Conservation (phyloP, 345 rosid genomes). For the Pistacia atlantica region DNA sequence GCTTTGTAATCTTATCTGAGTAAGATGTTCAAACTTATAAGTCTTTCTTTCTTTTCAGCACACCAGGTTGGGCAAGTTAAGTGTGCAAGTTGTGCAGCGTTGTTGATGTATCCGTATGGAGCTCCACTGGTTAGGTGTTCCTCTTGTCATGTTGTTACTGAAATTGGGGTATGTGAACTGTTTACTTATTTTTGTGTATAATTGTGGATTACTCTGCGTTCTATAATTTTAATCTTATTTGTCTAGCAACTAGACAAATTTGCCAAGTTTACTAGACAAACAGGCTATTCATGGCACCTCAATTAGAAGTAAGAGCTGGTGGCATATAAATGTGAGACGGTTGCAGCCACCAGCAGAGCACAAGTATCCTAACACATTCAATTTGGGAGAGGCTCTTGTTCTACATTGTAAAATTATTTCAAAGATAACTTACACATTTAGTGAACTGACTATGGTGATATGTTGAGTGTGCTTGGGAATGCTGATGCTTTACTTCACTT, state of each 20-base stretch:
- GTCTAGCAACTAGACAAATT: background rate
- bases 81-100: slow-evolving; percentile 56
- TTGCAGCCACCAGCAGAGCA: background rate
- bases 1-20: background rate
- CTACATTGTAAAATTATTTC: background rate
- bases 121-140: slow-evolving; percentile 85
- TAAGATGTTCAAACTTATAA: background rate
- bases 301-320: background rate
- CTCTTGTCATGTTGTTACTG: slow-evolving; percentile 69
- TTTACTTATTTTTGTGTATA: background rate
- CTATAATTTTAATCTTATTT: background rate
- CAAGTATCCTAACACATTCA: background rate
- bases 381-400: background rate
- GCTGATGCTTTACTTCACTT: background rate
- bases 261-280: background rate
- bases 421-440: background rate
- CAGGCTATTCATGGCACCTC: background rate
- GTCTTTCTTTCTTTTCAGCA: slow-evolving; percentile 45
- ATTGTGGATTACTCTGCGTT: background rate
- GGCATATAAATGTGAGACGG: background rate
- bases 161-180: slow-evolving; percentile 60
- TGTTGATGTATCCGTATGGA: slow-evolving; percentile 84
- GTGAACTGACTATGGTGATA: background rate
- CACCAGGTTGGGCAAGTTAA: slow-evolving; percentile 74
- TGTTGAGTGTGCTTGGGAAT: background rate